Conservation (phyloP, 2,329 filamentous ascomycete species). For the Colletotrichum salicis region DNA sequence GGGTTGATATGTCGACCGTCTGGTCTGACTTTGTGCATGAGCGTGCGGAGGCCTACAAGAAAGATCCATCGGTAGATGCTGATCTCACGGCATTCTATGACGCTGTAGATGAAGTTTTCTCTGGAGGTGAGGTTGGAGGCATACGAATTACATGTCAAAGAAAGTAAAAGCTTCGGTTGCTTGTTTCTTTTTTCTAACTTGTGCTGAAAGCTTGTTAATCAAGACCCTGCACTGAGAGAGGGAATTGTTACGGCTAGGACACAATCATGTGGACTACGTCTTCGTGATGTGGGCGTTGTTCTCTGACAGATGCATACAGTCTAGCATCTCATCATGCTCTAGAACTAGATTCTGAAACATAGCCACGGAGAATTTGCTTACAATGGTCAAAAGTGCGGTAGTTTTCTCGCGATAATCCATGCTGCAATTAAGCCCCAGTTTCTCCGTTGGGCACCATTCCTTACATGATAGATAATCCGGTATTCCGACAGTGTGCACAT, state of each 20-base stretch:
- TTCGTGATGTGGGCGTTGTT: neutral
- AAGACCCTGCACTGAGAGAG: neutral
- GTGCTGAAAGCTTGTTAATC: neutral
- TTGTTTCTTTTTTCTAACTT: neutral
- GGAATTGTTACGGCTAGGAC: neutral
- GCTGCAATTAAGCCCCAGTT: neutral
- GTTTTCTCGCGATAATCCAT: neutral
- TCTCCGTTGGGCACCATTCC: neutral
- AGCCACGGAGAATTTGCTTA: neutral
- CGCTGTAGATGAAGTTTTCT: constrained; percentile 35
- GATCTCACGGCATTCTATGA: constrained; percentile 34
- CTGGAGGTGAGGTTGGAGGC: constrained; percentile 30
- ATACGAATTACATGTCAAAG: constrained; percentile 30
- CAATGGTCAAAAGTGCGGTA: neutral
- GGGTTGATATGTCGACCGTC: constrained; percentile 34
- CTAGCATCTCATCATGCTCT: neutral
- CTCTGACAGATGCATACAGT: neutral
- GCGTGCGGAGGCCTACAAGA: constrained; percentile 30
- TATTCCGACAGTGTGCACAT: neutral
- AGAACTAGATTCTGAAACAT: neutral
- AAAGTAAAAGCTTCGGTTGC: neutral
- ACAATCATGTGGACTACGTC: neutral
- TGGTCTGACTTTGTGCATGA: constrained; percentile 37
- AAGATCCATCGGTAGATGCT: constrained; percentile 12
- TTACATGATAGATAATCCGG: neutral